Evolutionary conservation across 176 grass and related monocot genomes (phyloP), one percentile per base, ranked within the genome.

Genomic region (Paspalum notatum): DNA sequence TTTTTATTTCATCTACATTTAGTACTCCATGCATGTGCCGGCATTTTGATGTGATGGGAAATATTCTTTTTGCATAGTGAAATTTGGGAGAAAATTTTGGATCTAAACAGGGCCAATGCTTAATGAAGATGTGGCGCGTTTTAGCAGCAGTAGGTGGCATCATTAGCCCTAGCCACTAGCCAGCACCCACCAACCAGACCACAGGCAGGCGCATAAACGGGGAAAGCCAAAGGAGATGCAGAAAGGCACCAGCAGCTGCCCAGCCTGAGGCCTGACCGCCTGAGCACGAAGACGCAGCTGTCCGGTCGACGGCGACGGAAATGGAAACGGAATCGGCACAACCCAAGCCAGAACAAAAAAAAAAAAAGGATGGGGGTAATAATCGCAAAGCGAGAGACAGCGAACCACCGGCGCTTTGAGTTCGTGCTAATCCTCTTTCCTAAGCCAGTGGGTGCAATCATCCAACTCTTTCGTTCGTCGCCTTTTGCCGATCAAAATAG

Each of bases 351-450:
- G 22, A 17, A 17, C 8, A 26, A 8, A 9, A 21, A 9, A 7
- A 11, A 2, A 24, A 0, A 12, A 8, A 49, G 12, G 58, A 13
- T 0, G 14, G 14, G 24, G 16, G 9, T 2, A 7, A 48, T 16
- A 40, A 9, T 20, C 15, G 8, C 27, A 74, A 73, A 40, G 71
- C 27, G 15, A 74, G 15, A 74, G 32, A 55, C 52, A 78, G 75
- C 24, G 44, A 65, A 14, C 76, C 60, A 38, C 60, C 26, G 60
- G 25, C 2, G 51, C 51, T 52, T 53, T 49, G 46, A 5, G 20
- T 60, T 60, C 25, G 25, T 59, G 50, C 62, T 49, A 38, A 68
- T 67, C 71, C 71, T 75, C 81, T 20, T 20, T 20, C 16, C 24
- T 38, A 18, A 22, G 61, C 38, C 26, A 81, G 14, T 32, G 62